phyloP scores from a whole-genome alignment of 2,329 filamentous ascomycete species.

The Fusarium sublunatum region DNA sequence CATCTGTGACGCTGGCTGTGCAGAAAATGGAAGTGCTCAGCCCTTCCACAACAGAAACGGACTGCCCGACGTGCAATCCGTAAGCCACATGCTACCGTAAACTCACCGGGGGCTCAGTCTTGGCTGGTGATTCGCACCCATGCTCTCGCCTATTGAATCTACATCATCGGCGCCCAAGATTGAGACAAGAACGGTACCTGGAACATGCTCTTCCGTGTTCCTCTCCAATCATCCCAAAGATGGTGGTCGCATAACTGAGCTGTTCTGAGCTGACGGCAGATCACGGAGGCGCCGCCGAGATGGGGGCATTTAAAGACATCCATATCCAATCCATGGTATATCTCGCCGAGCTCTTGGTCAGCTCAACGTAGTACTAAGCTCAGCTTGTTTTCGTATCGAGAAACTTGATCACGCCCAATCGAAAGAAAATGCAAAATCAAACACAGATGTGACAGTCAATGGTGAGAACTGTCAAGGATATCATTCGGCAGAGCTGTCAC shows the following conservation, averaged over 20 bases:
- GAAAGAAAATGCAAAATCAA: constrained; percentile 6
- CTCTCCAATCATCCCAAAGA: constrained; percentile 34
- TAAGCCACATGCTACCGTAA: constrained; percentile 35
- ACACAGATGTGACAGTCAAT: constrained; percentile 10
- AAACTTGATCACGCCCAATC: constrained; percentile 9
- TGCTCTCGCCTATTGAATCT: neutral
- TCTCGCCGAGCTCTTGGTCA: constrained; percentile 35
- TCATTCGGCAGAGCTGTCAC: constrained; percentile 19
- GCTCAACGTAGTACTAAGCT: constrained; percentile 32
- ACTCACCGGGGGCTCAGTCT: constrained; percentile 27
- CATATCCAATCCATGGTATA: constrained; percentile 7
- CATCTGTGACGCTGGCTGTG: constrained; percentile 22
- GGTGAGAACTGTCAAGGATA: constrained; percentile 13
- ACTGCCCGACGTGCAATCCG: constrained; percentile 34
- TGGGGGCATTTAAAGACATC: constrained; percentile 29
- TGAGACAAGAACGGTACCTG: constrained; percentile 36
- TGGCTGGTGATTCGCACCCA: constrained; percentile 10
- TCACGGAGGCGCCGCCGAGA: constrained; percentile 39
- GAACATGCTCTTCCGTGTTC: constrained; percentile 23
- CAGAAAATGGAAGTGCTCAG: constrained; percentile 27
- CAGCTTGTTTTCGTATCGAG: constrained; percentile 21
- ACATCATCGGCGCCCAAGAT: constrained; percentile 16
- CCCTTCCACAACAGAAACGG: constrained; percentile 31
- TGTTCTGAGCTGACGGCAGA: constrained; percentile 44
- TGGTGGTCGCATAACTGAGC: constrained; percentile 41